Percentiles rank a stretch among this genome's conserved stretches.
These are phyloP conservation scores for Fraxinus velutina DNA, from an alignment of 305 asterid species.

Conservation along the genomic window DNA sequence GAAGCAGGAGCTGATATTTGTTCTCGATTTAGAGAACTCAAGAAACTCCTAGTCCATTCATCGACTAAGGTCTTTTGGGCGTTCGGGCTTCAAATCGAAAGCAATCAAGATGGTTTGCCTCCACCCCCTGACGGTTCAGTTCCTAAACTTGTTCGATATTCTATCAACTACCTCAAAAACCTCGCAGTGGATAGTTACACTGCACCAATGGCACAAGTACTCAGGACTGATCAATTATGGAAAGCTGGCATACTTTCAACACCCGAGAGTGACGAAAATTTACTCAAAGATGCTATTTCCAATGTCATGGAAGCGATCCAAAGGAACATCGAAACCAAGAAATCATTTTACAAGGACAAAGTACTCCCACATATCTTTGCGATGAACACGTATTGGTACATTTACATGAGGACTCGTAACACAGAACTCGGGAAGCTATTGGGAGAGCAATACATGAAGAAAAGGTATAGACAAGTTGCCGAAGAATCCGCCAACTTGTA, in stretches of 20 bases:
- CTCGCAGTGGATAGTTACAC: conserved; percentile 46
- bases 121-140: conserved; percentile 71
- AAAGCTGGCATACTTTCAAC: conserved; percentile 47
- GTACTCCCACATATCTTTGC: conserved; percentile 46
- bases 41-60: conserved; percentile 66
- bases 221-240: conserved; percentile 63
- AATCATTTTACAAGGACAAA: conserved; percentile 47
- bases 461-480: conserved; percentile 49
- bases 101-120: conserved; percentile 58
- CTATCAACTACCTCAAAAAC: conserved; percentile 65
- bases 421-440: conserved; percentile 58
- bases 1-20: conserved; percentile 60
- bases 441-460: conserved; percentile 64
- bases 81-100: conserved; percentile 70
- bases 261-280: conserved; percentile 38
- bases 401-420: conserved; percentile 61
- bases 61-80: conserved; percentile 63
- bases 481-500: conserved; percentile 71
- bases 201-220: conserved; percentile 49
- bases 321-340: conserved; percentile 60
- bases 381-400: conserved; percentile 73
- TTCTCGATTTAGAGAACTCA: conserved; percentile 58
- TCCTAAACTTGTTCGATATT: conserved; percentile 68
- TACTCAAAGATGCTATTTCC: conserved; percentile 53
- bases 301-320: conserved; percentile 72